phyloP scores from a whole-genome alignment of 2,329 filamentous ascomycete species.

The Metarhizium rileyi region DNA sequence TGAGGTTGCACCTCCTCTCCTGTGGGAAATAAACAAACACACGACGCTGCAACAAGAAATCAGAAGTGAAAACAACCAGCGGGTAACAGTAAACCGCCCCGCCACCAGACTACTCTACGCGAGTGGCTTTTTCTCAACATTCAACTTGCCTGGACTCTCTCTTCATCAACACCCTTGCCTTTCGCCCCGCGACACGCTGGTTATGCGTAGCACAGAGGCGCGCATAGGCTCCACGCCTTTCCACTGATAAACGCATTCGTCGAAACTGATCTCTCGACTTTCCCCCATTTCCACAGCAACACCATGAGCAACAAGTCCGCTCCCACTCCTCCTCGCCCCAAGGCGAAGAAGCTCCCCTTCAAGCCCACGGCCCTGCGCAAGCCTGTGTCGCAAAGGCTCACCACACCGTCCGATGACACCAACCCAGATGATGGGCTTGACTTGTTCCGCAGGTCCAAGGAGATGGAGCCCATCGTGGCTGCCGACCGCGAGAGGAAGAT shows the following conservation, averaged over 20 bases:
- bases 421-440: conserved; percentile 28
- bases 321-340: conserved; percentile 16
- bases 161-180: no score
- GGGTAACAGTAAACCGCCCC: no score
- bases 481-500: conserved; percentile 28
- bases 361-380: conserved; percentile 36
- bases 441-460: conserved; percentile 40
- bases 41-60: neutral
- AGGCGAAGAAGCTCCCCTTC: conserved; percentile 36
- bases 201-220: neutral
- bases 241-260: neutral
- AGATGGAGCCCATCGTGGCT: conserved; percentile 36
- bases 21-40: no score
- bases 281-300: neutral
- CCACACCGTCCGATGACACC: conserved; percentile 6
- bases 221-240: neutral
- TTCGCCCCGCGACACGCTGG: neutral
- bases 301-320: conserved; percentile 23
- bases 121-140: neutral
- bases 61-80: no score
- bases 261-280: neutral
- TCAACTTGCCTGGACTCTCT: neutral
- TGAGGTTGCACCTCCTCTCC: no score
- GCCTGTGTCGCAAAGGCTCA: conserved; percentile 12
- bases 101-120: no score